These are phyloP conservation scores for Colletotrichum limetticola DNA, from an alignment of 2,329 filamentous ascomycete species.

Conservation along the genomic window DNA sequence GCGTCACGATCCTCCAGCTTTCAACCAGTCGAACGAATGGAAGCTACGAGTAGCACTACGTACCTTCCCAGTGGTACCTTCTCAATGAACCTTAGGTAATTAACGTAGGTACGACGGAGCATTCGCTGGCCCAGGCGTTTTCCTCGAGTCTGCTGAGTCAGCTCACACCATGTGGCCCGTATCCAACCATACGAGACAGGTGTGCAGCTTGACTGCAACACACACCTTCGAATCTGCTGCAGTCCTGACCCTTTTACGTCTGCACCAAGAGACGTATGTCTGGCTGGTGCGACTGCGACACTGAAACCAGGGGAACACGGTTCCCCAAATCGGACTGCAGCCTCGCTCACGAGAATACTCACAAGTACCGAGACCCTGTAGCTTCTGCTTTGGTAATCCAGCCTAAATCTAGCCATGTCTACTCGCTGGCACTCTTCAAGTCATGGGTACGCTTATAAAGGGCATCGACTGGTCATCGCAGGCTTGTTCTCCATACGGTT, in stretches of 20 bases:
- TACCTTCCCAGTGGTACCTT: not conserved
- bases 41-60: not conserved
- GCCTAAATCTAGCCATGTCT: no score
- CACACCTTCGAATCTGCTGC: constrained; percentile 6
- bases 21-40: not conserved
- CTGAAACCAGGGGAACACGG: constrained; percentile 19
- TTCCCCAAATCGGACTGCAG: not conserved
- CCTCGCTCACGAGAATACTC: not conserved
- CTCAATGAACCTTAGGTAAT: not conserved
- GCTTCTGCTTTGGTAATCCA: not conserved
- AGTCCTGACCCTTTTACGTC: constrained; percentile 16
- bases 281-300: constrained; percentile 10
- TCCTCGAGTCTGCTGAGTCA: constrained; percentile 2
- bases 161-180: not conserved
- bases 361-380: not conserved
- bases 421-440: not conserved
- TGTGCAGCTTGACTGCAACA: constrained; percentile 12
- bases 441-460: not conserved
- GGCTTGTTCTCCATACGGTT: not conserved
- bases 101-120: not conserved
- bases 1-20: not conserved
- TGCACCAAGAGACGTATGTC: not conserved
- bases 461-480: not conserved
- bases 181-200: not conserved
- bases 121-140: not conserved